These are phyloP conservation scores for Guadua angustifolia DNA, from an alignment of 176 grass and related monocot species.

Conservation along the genomic window DNA sequence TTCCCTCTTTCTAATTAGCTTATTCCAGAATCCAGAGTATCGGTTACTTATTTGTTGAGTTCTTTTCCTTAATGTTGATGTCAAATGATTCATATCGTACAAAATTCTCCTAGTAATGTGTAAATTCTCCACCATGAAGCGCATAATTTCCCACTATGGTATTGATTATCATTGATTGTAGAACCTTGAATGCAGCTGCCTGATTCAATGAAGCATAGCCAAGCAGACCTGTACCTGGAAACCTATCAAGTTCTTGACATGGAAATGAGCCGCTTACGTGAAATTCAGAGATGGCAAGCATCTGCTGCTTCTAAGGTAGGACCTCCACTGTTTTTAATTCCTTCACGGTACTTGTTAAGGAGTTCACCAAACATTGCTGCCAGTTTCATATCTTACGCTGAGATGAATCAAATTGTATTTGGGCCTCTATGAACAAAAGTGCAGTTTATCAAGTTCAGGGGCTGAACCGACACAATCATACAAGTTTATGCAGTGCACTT, in stretches of 20 bases:
- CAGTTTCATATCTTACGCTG: neutral
- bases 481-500: neutral
- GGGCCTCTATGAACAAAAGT: neutral
- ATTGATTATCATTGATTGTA: conserved; percentile 40
- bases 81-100: conserved; percentile 13
- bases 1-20: conserved; percentile 18
- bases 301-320: conserved; percentile 96
- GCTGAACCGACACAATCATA: neutral
- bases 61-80: conserved; percentile 7
- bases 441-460: neutral
- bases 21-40: conserved; percentile 20
- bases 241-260: conserved; percentile 96
- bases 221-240: conserved; percentile 94
- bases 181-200: conserved; percentile 69
- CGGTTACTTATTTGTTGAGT: neutral
- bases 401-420: neutral
- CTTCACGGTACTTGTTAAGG: conserved; percentile 27
- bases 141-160: conserved; percentile 6
- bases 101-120: neutral
- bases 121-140: conserved; percentile 31
- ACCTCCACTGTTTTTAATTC: conserved; percentile 25
- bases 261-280: conserved; percentile 97
- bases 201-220: conserved; percentile 98
- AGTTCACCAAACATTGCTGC: neutral
- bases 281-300: conserved; percentile 99